Conservation (phyloP, 345 rosid genomes). For the Arabidopsis suecica region DNA sequence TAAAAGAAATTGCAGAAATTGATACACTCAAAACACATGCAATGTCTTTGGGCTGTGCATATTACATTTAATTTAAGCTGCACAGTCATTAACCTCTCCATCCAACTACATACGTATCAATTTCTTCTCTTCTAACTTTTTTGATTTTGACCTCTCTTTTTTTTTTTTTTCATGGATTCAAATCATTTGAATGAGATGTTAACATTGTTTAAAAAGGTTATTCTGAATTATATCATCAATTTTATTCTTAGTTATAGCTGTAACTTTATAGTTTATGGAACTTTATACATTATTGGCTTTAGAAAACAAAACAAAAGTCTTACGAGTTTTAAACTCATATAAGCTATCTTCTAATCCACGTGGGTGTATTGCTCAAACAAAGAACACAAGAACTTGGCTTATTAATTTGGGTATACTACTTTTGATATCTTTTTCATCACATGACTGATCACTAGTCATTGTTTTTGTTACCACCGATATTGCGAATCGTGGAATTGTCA, state of each 20-base stretch:
- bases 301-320: not conserved
- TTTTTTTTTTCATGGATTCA: not conserved
- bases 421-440: constrained; percentile 1
- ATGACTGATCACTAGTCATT: not conserved
- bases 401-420: not conserved
- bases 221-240: too few relatives aligned
- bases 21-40: constrained; percentile 21
- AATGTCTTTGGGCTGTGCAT: constrained; percentile 16
- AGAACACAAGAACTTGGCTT: not conserved
- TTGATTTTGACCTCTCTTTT: not conserved
- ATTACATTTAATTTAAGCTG: not conserved
- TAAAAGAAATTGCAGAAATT: constrained; percentile 2
- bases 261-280: not conserved
- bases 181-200: not conserved
- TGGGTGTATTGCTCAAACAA: constrained; percentile 4
- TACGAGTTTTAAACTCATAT: not conserved
- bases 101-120: not conserved
- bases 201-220: not conserved
- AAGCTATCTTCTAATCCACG: not conserved
- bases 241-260: too few relatives aligned
- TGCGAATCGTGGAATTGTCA: not conserved
- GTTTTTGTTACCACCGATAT: not conserved
- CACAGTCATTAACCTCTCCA: constrained; percentile 11
- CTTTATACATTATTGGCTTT: not conserved
- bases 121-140: not conserved